Evolutionary conservation across 306 rosid species (phyloP).

Genomic region (Pyrus pyrifolia): DNA sequence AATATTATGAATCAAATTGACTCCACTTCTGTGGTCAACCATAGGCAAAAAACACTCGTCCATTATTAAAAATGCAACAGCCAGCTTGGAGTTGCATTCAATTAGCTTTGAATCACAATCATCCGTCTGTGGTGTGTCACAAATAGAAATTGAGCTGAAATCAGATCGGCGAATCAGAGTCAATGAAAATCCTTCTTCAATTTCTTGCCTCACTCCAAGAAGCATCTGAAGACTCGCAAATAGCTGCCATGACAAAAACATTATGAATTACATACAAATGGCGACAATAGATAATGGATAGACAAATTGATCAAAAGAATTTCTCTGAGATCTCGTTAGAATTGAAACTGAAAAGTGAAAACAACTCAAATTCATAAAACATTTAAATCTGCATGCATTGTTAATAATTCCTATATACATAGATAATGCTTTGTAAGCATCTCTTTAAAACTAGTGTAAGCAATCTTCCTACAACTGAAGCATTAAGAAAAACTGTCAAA

Average conservation of each 20-base stretch:
- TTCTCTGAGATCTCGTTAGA: background rate
- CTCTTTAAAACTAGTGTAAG: background rate
- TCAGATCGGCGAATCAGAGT: conserved; percentile 62
- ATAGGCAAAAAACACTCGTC: conserved; percentile 92
- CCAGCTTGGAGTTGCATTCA: conserved; percentile 80
- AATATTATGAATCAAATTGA: conserved; percentile 75
- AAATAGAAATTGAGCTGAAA: conserved; percentile 38
- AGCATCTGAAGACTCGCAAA: conserved; percentile 55
- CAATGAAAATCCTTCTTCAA: conserved; percentile 84
- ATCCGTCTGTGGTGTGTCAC: conserved; percentile 37
- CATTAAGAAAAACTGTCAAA: background rate
- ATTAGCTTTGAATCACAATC: conserved; percentile 63
- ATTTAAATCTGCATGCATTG: background rate
- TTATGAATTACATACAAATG: background rate
- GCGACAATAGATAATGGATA: background rate
- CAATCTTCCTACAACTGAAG: background rate
- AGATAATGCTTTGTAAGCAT: background rate
- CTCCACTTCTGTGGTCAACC: conserved; percentile 83
- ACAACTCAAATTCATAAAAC: background rate
- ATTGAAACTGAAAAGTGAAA: background rate
- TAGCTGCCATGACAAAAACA: conserved; percentile 50
- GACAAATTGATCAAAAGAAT: conserved; percentile 8
- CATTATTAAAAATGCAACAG: conserved; percentile 78
- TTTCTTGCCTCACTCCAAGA: conserved; percentile 71
- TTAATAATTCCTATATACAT: background rate